Evolutionary conservation across 2,329 filamentous ascomycete genomes (phyloP).

Genomic region (Aspergillus fumigatus): DNA sequence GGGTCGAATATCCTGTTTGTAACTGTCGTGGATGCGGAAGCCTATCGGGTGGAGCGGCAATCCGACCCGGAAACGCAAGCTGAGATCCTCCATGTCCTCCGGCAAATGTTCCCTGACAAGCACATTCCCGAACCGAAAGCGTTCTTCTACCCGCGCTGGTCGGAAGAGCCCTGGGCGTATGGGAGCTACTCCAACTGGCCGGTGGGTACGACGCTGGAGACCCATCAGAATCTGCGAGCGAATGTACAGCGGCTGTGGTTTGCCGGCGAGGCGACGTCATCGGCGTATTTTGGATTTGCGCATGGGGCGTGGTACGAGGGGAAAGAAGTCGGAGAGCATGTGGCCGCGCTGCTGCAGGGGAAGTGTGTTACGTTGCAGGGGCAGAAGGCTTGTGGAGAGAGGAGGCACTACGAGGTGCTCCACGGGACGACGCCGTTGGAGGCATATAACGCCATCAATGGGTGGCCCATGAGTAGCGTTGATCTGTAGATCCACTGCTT

Average conservation of each 20-base stretch:
- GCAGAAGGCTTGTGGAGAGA: conserved; percentile 14
- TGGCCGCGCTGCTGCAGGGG: conserved; percentile 22
- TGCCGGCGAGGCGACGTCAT: conserved; percentile 60
- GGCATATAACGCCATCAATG: conserved; percentile 26
- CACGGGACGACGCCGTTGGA: conserved; percentile 28
- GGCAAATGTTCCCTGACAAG: conserved; percentile 58
- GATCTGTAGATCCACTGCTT: conserved; percentile 6
- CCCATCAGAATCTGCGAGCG: conserved; percentile 63
- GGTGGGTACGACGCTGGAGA: conserved; percentile 56
- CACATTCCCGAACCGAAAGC: conserved; percentile 55
- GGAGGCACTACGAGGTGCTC: conserved; percentile 24
- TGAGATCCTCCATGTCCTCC: conserved; percentile 55
- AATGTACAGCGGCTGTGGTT: conserved; percentile 60
- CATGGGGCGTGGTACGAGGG: conserved; percentile 60
- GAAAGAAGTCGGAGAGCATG: conserved; percentile 41
- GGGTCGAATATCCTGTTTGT: conserved; percentile 62
- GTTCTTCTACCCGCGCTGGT: conserved; percentile 61
- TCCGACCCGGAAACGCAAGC: conserved; percentile 53
- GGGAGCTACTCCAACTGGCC: conserved; percentile 70
- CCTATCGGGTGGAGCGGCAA: conserved; percentile 57
- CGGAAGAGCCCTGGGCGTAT: conserved; percentile 45
- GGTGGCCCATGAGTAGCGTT: conserved; percentile 27
- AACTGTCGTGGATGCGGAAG: conserved; percentile 55
- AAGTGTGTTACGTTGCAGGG: conserved; percentile 12
- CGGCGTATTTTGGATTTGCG: conserved; percentile 61